A percentile compares a stretch with the other conserved stretches of the same genome.
phyloP scores from a whole-genome alignment of 1,284 basidiomycete genomes.

The Melampsora larici-populina region DNA sequence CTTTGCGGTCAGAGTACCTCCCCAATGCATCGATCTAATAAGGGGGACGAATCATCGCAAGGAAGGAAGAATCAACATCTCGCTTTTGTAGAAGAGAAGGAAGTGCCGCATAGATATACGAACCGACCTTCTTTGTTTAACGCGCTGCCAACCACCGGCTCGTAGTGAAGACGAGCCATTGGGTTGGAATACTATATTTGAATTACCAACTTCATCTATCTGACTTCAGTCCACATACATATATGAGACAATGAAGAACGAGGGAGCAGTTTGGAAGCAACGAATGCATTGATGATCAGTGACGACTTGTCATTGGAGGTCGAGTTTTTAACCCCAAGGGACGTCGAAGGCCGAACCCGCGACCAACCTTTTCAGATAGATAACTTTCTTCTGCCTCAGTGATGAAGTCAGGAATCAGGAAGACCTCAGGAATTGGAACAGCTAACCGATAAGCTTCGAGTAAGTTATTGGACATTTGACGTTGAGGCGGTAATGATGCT shows the following conservation, averaged over 20 bases:
- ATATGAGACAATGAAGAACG: not conserved
- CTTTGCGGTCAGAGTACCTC: slow-evolving; percentile 66
- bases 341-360: not conserved
- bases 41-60: too few species aligned
- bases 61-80: too few species aligned
- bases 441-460: not conserved
- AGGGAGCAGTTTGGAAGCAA: too few species aligned
- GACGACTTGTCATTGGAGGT: too few species aligned
- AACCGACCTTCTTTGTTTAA: slow-evolving; percentile 20
- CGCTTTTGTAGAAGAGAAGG: not conserved
- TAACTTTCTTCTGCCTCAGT: slow-evolving; percentile 73
- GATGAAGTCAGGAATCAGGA: slow-evolving; percentile 70
- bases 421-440: slow-evolving; percentile 18
- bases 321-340: not conserved
- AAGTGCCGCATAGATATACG: not conserved
- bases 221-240: not conserved
- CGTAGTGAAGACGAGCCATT: slow-evolving; percentile 9
- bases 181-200: slow-evolving; percentile 15
- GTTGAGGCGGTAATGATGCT: too few species aligned
- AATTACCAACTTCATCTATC: slow-evolving; percentile 29
- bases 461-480: not conserved
- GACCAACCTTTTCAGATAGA: slow-evolving; percentile 67
- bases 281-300: too few species aligned
- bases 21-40: slow-evolving; percentile 53
- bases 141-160: slow-evolving; percentile 31